A percentile compares a stretch with the other conserved stretches of the same genome.
Evolutionary conservation across 441 rosid species (phyloP).

Genomic region (Hypseocharis bilobata): DNA sequence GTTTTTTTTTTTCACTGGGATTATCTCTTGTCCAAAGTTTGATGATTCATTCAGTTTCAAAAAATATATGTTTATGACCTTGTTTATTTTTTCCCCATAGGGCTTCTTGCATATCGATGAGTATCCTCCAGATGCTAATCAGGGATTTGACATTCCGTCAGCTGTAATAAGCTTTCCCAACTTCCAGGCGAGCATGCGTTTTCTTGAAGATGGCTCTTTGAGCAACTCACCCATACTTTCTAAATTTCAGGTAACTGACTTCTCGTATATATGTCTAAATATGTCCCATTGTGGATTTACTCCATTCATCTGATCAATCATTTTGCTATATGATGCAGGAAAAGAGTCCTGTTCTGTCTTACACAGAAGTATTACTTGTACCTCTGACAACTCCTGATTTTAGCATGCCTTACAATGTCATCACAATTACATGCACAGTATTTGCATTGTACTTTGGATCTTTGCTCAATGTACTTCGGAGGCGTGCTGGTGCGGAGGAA

Average conservation of each 20-base stretch:
- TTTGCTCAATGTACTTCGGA: constrained; percentile 66
- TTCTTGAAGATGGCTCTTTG: constrained; percentile 28
- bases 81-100: constrained; percentile 29
- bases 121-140: constrained; percentile 96
- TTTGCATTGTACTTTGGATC: constrained; percentile 88
- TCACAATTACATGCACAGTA: constrained; percentile 87
- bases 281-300: constrained; percentile 6
- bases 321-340: constrained; percentile 45
- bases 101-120: constrained; percentile 90
- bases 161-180: constrained; percentile 69
- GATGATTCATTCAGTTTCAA: constrained; percentile 3
- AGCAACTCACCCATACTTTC: constrained; percentile 41
- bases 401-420: constrained; percentile 97
- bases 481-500: constrained; percentile 72
- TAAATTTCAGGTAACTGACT: constrained; percentile 46
- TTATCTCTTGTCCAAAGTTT: background rate
- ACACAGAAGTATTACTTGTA: constrained; percentile 80
- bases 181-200: constrained; percentile 40
- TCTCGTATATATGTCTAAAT: background rate
- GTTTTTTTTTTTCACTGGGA: too few relatives aligned
- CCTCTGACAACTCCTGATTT: constrained; percentile 95
- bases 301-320: background rate
- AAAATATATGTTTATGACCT: constrained; percentile 5
- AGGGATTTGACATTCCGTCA: constrained; percentile 91
- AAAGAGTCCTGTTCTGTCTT: constrained; percentile 46